These are phyloP conservation scores for Clarkia xantiana DNA, from an alignment of 345 rosid species.

Conservation along the genomic window DNA sequence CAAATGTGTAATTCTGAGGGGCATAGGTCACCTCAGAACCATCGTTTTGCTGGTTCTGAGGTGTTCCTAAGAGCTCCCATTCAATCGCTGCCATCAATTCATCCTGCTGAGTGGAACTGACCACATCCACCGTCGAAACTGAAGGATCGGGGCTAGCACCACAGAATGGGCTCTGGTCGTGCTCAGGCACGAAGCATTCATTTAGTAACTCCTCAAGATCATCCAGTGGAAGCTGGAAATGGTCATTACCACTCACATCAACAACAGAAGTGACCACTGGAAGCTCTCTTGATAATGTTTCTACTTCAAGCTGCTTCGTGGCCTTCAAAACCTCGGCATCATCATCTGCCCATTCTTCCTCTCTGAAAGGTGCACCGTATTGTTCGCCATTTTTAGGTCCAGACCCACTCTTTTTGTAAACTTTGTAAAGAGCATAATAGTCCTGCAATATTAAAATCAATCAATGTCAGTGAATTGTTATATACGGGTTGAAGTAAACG, in stretches of 20 bases:
- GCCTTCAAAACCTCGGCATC: slow-evolving; percentile 15
- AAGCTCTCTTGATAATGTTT: slow-evolving; percentile 15
- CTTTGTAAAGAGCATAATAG: slow-evolving; percentile 66
- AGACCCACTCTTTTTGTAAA: slow-evolving; percentile 80
- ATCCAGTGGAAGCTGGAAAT: slow-evolving; percentile 14
- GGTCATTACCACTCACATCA: slow-evolving; percentile 10
- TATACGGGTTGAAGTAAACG: not conserved
- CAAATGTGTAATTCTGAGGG: slow-evolving; percentile 9
- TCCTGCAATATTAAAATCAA: slow-evolving; percentile 21
- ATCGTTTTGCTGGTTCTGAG: slow-evolving; percentile 18
- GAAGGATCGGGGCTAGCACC: slow-evolving; percentile 1
- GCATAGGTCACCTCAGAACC: slow-evolving; percentile 30
- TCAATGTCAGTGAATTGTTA: not conserved
- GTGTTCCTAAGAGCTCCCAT: slow-evolving; percentile 17
- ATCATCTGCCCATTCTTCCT: slow-evolving; percentile 74
- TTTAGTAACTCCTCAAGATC: slow-evolving; percentile 37
- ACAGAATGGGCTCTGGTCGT: slow-evolving; percentile 8
- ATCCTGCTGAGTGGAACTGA: not conserved
- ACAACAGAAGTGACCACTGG: slow-evolving; percentile 15
- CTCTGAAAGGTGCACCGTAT: slow-evolving; percentile 83
- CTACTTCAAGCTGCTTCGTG: slow-evolving; percentile 5
- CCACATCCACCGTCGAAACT: slow-evolving; percentile 14
- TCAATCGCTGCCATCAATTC: slow-evolving; percentile 15
- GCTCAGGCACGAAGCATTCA: slow-evolving; percentile 20
- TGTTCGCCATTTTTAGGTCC: slow-evolving; percentile 98